Percentiles rank a stretch among this genome's conserved stretches.
These are phyloP conservation scores for Ophiostoma himal-ulmi DNA, from an alignment of 2,329 filamentous ascomycete species.

Conservation along the genomic window DNA sequence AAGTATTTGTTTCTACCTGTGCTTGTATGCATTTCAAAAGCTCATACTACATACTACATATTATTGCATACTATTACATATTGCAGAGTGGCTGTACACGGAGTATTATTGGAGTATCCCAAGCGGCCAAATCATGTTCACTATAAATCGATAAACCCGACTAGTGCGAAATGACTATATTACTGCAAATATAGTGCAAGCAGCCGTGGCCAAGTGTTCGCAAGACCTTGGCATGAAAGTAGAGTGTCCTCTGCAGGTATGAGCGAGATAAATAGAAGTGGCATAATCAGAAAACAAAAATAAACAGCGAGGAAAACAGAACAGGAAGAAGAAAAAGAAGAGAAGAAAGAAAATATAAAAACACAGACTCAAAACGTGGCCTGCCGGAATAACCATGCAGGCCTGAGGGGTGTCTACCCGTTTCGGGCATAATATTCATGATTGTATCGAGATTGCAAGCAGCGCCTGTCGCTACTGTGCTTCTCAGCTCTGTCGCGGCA, in stretches of 20 bases:
- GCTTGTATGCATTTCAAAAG: not conserved
- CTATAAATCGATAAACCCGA: slow-evolving; percentile 12
- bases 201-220: not conserved
- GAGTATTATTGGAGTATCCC: slow-evolving; percentile 7
- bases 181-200: not conserved
- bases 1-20: too few relatives aligned
- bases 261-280: not conserved
- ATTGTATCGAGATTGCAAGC: not conserved
- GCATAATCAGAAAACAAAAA: not conserved
- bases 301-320: not conserved
- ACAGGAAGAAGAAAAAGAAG: not conserved
- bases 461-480: not conserved
- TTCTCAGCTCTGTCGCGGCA: not conserved
- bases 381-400: not conserved
- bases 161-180: slow-evolving; percentile 12
- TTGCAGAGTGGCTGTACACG: not conserved
- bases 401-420: not conserved
- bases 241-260: not conserved
- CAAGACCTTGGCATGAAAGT: too few relatives aligned
- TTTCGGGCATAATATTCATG: slow-evolving; percentile 1
- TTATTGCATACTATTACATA: not conserved
- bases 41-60: not conserved
- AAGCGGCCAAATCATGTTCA: slow-evolving; percentile 6
- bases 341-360: not conserved
- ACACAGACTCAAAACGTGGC: not conserved